Evolutionary conservation across 139 green algal genomes (phyloP), one percentile per base, ranked within the genome.

Genomic region (Chlamydomonas eustigma): DNA sequence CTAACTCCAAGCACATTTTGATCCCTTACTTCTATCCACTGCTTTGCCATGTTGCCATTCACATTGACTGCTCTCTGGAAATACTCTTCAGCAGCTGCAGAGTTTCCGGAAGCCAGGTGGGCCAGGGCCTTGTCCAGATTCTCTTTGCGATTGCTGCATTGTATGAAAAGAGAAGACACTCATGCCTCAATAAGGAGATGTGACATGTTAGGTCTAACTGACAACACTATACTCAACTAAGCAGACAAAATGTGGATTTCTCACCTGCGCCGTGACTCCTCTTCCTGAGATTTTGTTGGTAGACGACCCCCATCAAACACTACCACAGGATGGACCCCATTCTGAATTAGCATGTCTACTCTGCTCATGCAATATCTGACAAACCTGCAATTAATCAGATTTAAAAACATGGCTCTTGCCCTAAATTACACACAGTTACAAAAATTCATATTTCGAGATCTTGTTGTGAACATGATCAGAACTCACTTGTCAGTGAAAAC

Each of bases 241-340:
- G n/a, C n/a, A n/a, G n/a, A n/a, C n/a, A n/a, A n/a, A n/a, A n/a
- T n/a, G n/a, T n/a, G n/a, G n/a, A n/a, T n/a, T n/a, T n/a, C n/a
- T 77, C 70, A 93, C 87, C 84, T 92, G 25, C 82, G 52, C 0
- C 95, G 80, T 34, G 75, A 82, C 0, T 76, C 80, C 82, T 99
- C 92, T 76, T 99, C 94, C 0, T 88, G 81, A 0, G 67, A 81
- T 75, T 99, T 99, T 70, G 92, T 90, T 3, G 95, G 95, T 58
- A 99, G 85, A 4, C 78, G 75, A 8, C 88, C 94, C 5, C 95
- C 95, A 77, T 99, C 95, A 80, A 99, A 98, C 8, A 99, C 91
- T 0, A 99, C 72, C 1, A 97, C 35, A 0, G 95, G 94, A 2
- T 82, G 78, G 0, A 99, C 86, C 0, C 92, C 94, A 71, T 88